A percentile compares a stretch with the other conserved stretches of the same genome.
These are phyloP conservation scores for Westerdykella aurantiaca DNA, from an alignment of 2,329 filamentous ascomycete species.

Conservation along the genomic window DNA sequence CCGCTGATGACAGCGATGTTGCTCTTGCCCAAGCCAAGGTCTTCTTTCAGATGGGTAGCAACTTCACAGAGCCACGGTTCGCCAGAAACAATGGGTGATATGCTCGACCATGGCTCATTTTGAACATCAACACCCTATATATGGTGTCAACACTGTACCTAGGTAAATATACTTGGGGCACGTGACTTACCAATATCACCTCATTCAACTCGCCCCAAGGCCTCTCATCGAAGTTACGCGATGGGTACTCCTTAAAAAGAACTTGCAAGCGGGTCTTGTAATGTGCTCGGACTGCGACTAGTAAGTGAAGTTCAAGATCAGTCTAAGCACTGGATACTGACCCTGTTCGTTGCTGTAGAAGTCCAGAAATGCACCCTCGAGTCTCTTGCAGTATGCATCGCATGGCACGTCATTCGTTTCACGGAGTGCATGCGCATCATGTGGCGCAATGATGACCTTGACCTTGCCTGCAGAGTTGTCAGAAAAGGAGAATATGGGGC, in stretches of 20 bases:
- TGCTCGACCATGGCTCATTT: constrained; percentile 31
- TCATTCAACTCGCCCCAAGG: constrained; percentile 28
- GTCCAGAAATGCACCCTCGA: constrained; percentile 29
- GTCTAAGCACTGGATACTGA: not conserved
- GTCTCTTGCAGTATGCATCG: constrained; percentile 31
- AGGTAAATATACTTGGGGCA: not conserved
- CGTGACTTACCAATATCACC: constrained; percentile 25
- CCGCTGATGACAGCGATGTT: constrained; percentile 34
- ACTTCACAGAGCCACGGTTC: constrained; percentile 34
- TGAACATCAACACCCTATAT: constrained; percentile 31
- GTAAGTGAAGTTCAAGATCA: too few relatives aligned
- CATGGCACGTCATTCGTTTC: constrained; percentile 27
- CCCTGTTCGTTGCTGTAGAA: constrained; percentile 26
- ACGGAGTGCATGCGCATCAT: constrained; percentile 31
- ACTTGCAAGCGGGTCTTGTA: constrained; percentile 31
- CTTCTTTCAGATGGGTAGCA: constrained; percentile 27
- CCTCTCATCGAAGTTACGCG: constrained; percentile 28
- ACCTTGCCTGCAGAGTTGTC: constrained; percentile 18
- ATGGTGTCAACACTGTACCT: constrained; percentile 1
- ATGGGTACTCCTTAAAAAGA: constrained; percentile 33
- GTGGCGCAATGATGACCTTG: constrained; percentile 34
- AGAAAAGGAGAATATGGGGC: not conserved
- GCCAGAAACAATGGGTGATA: constrained; percentile 31
- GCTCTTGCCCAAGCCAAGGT: constrained; percentile 18
- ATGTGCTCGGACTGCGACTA: constrained; percentile 14